A percentile compares a stretch with the other conserved stretches of the same genome.
Conservation (phyloP, 768 basidiomycete genomes). For the Agaricus subrufescens region DNA sequence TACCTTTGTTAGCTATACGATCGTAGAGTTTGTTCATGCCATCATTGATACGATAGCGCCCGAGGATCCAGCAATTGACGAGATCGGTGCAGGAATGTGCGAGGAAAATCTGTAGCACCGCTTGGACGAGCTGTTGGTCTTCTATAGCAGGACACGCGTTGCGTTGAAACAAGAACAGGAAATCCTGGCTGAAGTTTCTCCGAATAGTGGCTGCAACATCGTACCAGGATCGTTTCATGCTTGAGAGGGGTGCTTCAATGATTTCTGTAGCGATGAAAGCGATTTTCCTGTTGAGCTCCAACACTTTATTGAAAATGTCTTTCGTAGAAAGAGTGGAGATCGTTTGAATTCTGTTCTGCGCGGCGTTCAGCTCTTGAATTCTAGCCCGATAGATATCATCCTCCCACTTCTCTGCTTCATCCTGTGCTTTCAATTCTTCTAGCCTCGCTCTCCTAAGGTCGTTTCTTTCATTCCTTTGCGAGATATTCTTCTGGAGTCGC, state of each 20-base stretch:
- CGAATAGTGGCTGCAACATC: constrained; percentile 16
- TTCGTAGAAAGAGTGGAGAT: too few species aligned
- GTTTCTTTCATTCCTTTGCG: too few species aligned
- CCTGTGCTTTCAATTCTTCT: too few species aligned
- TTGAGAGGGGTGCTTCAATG: neutral
- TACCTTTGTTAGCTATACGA: neutral
- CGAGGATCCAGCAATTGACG: constrained; percentile 33
- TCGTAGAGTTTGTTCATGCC: constrained; percentile 23
- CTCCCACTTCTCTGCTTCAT: too few species aligned
- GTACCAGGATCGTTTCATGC: neutral
- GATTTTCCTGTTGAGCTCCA: too few species aligned
- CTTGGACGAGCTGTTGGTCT: constrained; percentile 1
- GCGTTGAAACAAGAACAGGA: constrained; percentile 2
- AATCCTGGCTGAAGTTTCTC: constrained; percentile 16
- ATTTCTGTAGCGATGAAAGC: too few species aligned
- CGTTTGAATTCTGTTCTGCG: too few species aligned
- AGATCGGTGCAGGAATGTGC: constrained; percentile 24
- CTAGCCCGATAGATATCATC: too few species aligned
- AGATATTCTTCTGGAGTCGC: too few species aligned
- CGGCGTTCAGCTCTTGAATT: too few species aligned
- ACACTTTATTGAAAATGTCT: too few species aligned
- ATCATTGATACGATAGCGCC: constrained; percentile 26
- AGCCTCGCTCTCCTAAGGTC: too few species aligned
- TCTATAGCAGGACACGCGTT: neutral
- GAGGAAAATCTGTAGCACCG: constrained; percentile 8